Conservation (phyloP, 768 basidiomycete species). For the Lentinula sp. region DNA sequence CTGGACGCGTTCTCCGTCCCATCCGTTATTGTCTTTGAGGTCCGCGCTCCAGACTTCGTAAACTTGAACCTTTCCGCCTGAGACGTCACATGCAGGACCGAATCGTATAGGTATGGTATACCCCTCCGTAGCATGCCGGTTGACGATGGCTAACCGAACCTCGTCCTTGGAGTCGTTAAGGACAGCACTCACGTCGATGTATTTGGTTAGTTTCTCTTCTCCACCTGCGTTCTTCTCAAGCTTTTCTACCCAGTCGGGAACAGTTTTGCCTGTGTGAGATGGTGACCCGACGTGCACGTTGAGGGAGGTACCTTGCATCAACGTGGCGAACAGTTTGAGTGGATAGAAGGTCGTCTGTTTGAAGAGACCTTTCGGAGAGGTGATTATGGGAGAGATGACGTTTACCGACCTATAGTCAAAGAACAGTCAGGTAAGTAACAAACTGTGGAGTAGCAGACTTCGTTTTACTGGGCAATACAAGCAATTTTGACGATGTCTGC, state of each 20-base stretch:
- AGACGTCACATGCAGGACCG: conserved; percentile 21
- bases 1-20: conserved; percentile 35
- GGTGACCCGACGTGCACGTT: conserved; percentile 30
- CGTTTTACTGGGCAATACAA: conserved; percentile 53
- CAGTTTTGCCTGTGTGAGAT: conserved; percentile 37
- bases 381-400: conserved; percentile 29
- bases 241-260: conserved; percentile 44
- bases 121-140: conserved; percentile 34
- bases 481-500: conserved; percentile 55
- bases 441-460: conserved; percentile 41
- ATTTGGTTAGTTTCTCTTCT: conserved; percentile 29
- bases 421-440: background rate
- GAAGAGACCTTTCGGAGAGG: conserved; percentile 33
- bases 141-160: conserved; percentile 49
- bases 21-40: conserved; percentile 35
- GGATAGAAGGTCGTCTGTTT: conserved; percentile 45
- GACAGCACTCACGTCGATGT: conserved; percentile 44
- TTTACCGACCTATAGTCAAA: background rate
- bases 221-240: conserved; percentile 28
- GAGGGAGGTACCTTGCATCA: conserved; percentile 47
- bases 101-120: conserved; percentile 33
- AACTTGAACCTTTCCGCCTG: conserved; percentile 26
- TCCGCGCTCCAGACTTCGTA: conserved; percentile 49
- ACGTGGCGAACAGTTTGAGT: conserved; percentile 46
- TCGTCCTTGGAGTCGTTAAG: conserved; percentile 26